A percentile compares a stretch with the other conserved stretches of the same genome.
These are phyloP conservation scores for Quercus tomentella DNA, from an alignment of 331 rosid genomes.

Conservation along the genomic window DNA sequence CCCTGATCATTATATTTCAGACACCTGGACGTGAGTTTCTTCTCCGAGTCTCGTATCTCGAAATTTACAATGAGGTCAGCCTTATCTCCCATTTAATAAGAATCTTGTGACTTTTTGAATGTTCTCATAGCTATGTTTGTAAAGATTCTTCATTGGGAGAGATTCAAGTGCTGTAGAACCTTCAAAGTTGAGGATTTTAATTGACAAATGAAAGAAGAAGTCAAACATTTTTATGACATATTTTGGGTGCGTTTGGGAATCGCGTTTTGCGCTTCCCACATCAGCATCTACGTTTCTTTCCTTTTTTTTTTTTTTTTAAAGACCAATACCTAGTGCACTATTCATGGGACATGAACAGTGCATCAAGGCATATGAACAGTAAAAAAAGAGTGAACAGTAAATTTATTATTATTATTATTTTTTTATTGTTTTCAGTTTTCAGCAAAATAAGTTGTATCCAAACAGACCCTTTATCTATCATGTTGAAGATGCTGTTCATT, in stretches of 20 bases:
- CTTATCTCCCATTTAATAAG: constrained; percentile 9
- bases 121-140: constrained; percentile 1
- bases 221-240: neutral
- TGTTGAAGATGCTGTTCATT: neutral
- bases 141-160: neutral
- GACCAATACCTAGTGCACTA: no score
- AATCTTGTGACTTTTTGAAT: constrained; percentile 1
- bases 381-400: no score
- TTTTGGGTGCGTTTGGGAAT: no score
- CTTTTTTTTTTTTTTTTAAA: no score
- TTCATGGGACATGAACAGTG: no score
- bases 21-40: constrained; percentile 94
- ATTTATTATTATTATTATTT: no score
- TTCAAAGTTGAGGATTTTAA: neutral
- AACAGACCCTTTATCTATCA: neutral
- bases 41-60: constrained; percentile 93
- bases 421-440: no score
- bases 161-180: neutral
- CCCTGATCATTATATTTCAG: constrained; percentile 27
- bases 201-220: neutral
- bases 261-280: no score
- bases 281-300: no score
- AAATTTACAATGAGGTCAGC: constrained; percentile 94
- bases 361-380: no score
- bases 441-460: no score